These are phyloP conservation scores for Teunomyces kruisii DNA, from an alignment of 805 yeast species.

Conservation along the genomic window DNA sequence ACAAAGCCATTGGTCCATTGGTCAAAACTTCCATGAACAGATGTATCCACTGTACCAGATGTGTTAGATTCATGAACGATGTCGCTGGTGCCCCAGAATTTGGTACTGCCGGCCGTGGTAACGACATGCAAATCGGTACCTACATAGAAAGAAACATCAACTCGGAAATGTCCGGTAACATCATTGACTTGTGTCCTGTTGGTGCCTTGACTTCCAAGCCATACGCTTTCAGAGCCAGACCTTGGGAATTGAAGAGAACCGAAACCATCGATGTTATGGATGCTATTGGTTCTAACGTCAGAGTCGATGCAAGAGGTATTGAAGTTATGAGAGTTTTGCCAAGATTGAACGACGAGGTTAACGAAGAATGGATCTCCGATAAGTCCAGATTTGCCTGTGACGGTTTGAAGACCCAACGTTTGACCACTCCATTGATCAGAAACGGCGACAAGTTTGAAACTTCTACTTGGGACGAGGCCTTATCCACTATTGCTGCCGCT, in stretches of 20 bases:
- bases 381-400: slow-evolving; percentile 84
- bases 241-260: slow-evolving; percentile 90
- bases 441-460: slow-evolving; percentile 66
- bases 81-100: slow-evolving; percentile 92
- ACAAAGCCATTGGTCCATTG: slow-evolving; percentile 86
- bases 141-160: slow-evolving; percentile 82
- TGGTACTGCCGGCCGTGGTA: slow-evolving; percentile 88
- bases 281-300: slow-evolving; percentile 76
- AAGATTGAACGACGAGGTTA: slow-evolving; percentile 79
- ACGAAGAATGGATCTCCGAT: slow-evolving; percentile 91
- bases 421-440: slow-evolving; percentile 77
- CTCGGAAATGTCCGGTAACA: slow-evolving; percentile 83
- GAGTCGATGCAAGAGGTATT: slow-evolving; percentile 84
- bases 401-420: slow-evolving; percentile 82
- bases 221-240: slow-evolving; percentile 88
- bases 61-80: slow-evolving; percentile 86
- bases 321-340: slow-evolving; percentile 88
- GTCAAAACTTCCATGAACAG: slow-evolving; percentile 90
- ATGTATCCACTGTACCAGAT: slow-evolving; percentile 89
- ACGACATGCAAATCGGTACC: slow-evolving; percentile 89
- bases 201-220: slow-evolving; percentile 91
- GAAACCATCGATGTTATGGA: slow-evolving; percentile 84
- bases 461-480: slow-evolving; percentile 87
- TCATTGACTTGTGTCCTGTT: slow-evolving; percentile 86
- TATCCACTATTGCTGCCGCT: slow-evolving; percentile 65